These are phyloP conservation scores for Vigna unguiculata DNA, from an alignment of 306 rosid species.

Conservation along the genomic window DNA sequence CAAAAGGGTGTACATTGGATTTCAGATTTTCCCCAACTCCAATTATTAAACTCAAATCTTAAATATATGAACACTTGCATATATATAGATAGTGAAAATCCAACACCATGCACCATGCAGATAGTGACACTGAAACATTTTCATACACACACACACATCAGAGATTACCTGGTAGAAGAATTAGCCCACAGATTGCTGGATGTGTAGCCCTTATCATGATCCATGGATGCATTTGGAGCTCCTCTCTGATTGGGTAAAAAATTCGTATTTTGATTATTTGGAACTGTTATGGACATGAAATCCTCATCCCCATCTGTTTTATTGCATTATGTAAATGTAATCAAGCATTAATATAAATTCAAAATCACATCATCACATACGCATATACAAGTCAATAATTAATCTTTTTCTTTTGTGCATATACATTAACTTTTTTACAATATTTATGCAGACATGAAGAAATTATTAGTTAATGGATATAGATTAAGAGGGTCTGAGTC, in stretches of 20 bases:
- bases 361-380: not conserved
- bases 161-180: constrained; percentile 78
- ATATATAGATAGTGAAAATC: constrained; percentile 35
- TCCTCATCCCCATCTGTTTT: constrained; percentile 84
- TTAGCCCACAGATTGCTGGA: constrained; percentile 62
- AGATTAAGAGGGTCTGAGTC: constrained; percentile 45
- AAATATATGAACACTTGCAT: constrained; percentile 18
- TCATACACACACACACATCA: not conserved
- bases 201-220: constrained; percentile 59
- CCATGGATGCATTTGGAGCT: constrained; percentile 51
- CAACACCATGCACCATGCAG: constrained; percentile 39
- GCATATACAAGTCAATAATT: not conserved
- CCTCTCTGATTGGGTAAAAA: constrained; percentile 58
- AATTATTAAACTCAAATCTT: constrained; percentile 45
- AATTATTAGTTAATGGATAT: constrained; percentile 13
- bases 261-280: constrained; percentile 54
- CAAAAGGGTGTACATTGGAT: constrained; percentile 47
- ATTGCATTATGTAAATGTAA: constrained; percentile 7
- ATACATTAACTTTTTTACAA: not conserved
- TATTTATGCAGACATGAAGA: too few relatives aligned
- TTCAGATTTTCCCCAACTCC: constrained; percentile 41
- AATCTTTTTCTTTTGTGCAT: constrained; percentile 4
- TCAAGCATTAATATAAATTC: constrained; percentile 24
- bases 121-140: constrained; percentile 32
- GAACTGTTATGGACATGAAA: constrained; percentile 60